Conservation (phyloP, 1,284 basidiomycete species). For the Leccinum griseonigrum region DNA sequence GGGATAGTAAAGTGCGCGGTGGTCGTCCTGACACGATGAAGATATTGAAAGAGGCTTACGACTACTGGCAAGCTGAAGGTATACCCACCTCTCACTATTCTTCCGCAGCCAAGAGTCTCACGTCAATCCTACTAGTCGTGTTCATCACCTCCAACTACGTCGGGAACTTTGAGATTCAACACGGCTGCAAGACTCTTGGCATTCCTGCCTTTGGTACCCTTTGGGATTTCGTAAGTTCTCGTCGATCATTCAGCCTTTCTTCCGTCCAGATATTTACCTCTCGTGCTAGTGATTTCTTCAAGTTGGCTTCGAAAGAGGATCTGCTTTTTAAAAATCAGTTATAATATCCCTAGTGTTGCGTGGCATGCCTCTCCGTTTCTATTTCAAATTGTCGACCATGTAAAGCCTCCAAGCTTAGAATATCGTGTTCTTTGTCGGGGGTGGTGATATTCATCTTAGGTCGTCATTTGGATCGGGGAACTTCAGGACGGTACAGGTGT, state of each 20-base stretch:
- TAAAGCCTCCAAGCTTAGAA: constrained; percentile 4
- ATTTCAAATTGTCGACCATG: constrained; percentile 8
- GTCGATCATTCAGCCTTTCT: constrained; percentile 13
- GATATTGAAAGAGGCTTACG: constrained; percentile 63
- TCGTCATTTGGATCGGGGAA: constrained; percentile 4
- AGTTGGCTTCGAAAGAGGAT: background rate
- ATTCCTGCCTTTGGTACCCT: constrained; percentile 72
- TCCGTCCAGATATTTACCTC: constrained; percentile 1
- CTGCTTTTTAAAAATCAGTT: background rate
- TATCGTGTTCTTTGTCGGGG: constrained; percentile 6
- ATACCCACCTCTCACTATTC: constrained; percentile 2
- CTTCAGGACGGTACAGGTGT: constrained; percentile 1
- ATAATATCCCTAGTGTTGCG: constrained; percentile 3
- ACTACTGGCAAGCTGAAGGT: constrained; percentile 71
- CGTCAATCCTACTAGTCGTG: constrained; percentile 50
- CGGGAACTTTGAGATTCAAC: constrained; percentile 72
- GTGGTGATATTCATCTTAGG: constrained; percentile 1
- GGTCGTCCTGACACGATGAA: constrained; percentile 78
- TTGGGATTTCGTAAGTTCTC: constrained; percentile 63
- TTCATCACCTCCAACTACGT: constrained; percentile 76
- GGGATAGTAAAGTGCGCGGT: constrained; percentile 69
- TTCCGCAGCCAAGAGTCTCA: background rate
- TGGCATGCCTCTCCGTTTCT: constrained; percentile 6
- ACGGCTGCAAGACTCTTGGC: constrained; percentile 72
- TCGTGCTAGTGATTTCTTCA: constrained; percentile 20